phyloP scores from a whole-genome alignment of 2,329 filamentous ascomycete genomes.

The Colletotrichum sp. region DNA sequence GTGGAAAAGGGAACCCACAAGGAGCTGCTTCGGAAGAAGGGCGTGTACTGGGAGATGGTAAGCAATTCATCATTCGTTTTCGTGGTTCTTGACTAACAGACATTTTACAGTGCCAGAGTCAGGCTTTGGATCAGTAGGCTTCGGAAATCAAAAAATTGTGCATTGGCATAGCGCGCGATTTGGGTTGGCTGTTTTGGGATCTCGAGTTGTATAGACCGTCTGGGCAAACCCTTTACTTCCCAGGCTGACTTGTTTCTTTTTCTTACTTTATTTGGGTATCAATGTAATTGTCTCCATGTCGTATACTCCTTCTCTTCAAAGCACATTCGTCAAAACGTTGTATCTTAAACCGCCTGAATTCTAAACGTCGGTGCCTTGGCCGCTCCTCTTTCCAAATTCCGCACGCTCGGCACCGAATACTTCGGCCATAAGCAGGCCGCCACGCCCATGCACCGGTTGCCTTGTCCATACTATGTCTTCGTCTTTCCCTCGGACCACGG shows the following conservation, averaged over 20 bases:
- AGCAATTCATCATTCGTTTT: not conserved
- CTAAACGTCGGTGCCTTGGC: not conserved
- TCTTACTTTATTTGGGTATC: not conserved
- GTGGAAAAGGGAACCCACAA: slow-evolving; percentile 45
- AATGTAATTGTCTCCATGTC: not conserved
- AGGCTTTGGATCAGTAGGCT: slow-evolving; percentile 19
- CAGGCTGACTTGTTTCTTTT: not conserved
- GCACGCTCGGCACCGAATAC: not conserved
- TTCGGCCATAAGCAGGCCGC: slow-evolving; percentile 21
- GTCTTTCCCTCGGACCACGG: slow-evolving; percentile 29
- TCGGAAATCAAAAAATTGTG: not conserved
- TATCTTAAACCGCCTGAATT: not conserved
- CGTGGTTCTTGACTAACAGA: not conserved
- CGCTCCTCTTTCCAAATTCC: no score
- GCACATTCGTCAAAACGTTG: not conserved
- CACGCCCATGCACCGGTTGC: slow-evolving; percentile 34
- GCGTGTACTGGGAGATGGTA: slow-evolving; percentile 23
- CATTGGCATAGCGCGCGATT: not conserved
- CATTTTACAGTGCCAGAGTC: slow-evolving; percentile 17
- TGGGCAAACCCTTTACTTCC: not conserved
- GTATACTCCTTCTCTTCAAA: not conserved
- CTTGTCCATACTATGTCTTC: slow-evolving; percentile 37
- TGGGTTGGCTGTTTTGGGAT: not conserved
- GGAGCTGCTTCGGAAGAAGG: slow-evolving; percentile 13
- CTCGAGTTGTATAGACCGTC: not conserved